Evolutionary conservation across 331 rosid genomes (phyloP).

Genomic region (Quercus tomentella): DNA sequence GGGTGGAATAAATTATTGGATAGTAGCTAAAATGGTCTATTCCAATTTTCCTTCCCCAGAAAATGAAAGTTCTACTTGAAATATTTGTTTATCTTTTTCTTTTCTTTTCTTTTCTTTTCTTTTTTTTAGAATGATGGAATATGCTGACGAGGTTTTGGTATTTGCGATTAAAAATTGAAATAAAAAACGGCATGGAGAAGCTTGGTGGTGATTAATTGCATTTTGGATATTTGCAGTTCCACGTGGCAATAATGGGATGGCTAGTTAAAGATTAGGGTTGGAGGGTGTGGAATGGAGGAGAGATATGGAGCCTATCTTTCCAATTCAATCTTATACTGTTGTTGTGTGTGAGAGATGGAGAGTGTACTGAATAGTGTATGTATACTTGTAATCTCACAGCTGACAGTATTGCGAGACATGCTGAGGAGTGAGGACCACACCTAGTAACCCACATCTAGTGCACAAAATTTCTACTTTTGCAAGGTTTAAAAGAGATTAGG

Average conservation of each 20-base stretch:
- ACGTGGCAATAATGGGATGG: conserved; percentile 67
- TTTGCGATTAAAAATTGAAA: conserved; percentile 20
- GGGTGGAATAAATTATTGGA: conserved; percentile 2
- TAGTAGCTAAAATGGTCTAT: conserved; percentile 39
- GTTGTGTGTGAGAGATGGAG: neutral
- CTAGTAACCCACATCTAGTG: too few species aligned
- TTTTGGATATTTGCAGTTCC: conserved; percentile 61
- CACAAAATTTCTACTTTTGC: too few species aligned
- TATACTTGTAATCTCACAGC: neutral
- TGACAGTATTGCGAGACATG: neutral
- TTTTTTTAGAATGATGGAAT: conserved; percentile 16
- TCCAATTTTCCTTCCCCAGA: neutral
- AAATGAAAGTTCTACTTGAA: neutral
- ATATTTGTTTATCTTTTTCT: conserved; percentile 1
- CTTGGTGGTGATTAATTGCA: conserved; percentile 43
- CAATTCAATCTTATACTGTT: conserved; percentile 37
- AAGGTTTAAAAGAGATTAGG: too few species aligned
- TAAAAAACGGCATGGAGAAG: conserved; percentile 29
- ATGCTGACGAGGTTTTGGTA: conserved; percentile 36
- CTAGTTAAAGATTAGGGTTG: conserved; percentile 70
- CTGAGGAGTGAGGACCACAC: neutral
- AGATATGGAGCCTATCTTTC: conserved; percentile 43
- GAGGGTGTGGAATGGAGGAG: conserved; percentile 65
- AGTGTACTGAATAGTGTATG: neutral
- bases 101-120: too few species aligned